A percentile compares a stretch with the other conserved stretches of the same genome.
Conservation (phyloP, 192 early-diverging fungal species). For the Gaertneriomyces sp. region DNA sequence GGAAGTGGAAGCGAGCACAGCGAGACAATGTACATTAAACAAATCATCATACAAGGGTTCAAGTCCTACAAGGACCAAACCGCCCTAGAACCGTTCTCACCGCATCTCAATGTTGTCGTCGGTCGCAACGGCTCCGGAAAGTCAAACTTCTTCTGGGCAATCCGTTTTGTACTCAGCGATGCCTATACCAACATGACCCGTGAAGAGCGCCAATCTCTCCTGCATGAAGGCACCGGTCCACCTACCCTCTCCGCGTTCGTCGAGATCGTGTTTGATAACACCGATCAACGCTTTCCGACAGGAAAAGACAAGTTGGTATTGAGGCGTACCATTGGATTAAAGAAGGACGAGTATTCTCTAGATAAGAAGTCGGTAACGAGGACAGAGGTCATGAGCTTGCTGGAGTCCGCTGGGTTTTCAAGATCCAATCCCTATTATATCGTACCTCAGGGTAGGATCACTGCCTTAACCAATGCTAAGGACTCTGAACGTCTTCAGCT, state of each 20-base stretch:
- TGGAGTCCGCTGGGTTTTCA: slow-evolving; percentile 96
- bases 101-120: slow-evolving; percentile 93
- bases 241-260: slow-evolving; percentile 94
- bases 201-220: slow-evolving; percentile 88
- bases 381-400: slow-evolving; percentile 84
- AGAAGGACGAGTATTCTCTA: slow-evolving; percentile 98
- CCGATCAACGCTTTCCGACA: slow-evolving; percentile 93
- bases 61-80: slow-evolving; percentile 99
- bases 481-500: slow-evolving; percentile 84
- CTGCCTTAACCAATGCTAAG: slow-evolving; percentile 88
- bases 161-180: slow-evolving; percentile 93
- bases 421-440: slow-evolving; percentile 98
- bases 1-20: too few species aligned
- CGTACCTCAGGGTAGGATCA: slow-evolving; percentile 97
- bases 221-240: slow-evolving; percentile 91
- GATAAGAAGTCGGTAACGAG: slow-evolving; percentile 91
- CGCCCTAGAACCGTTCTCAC: slow-evolving; percentile 86
- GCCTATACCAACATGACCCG: slow-evolving; percentile 88
- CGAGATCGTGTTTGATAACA: slow-evolving; percentile 94
- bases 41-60: slow-evolving; percentile 97
- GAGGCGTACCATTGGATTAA: slow-evolving; percentile 89
- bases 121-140: slow-evolving; percentile 97
- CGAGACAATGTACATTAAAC: not conserved
- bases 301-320: slow-evolving; percentile 87
- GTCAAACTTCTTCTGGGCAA: slow-evolving; percentile 96